phyloP scores from a whole-genome alignment of 2,329 filamentous ascomycete species.

The Calonectria crousiana region DNA sequence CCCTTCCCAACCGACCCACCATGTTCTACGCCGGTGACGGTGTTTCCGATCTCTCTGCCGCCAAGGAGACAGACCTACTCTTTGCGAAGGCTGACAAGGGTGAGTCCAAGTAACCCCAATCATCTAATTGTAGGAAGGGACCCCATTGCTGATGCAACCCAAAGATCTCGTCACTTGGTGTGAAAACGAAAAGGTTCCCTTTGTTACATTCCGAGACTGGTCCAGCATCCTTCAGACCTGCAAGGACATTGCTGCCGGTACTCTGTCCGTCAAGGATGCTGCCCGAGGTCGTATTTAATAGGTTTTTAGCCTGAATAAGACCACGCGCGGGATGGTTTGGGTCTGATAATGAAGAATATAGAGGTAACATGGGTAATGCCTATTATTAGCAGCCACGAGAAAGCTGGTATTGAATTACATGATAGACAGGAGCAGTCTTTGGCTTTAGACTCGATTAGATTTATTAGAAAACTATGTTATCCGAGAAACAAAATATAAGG shows the following conservation, averaged over 20 bases:
- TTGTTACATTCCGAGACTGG: constrained; percentile 90
- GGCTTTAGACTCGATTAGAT: constrained; percentile 28
- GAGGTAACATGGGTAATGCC: not conserved
- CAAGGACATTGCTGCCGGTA: constrained; percentile 81
- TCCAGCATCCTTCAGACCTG: constrained; percentile 80
- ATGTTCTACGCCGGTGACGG: constrained; percentile 97
- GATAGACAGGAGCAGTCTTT: constrained; percentile 26
- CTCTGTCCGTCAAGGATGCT: constrained; percentile 77
- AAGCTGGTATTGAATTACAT: constrained; percentile 31
- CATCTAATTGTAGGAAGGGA: not conserved
- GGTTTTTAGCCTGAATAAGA: not conserved
- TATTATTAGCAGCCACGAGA: constrained; percentile 10
- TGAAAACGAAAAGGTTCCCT: constrained; percentile 85
- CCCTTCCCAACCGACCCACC: constrained; percentile 80
- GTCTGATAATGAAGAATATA: constrained; percentile 6
- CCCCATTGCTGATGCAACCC: constrained; percentile 14
- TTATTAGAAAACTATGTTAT: constrained; percentile 17
- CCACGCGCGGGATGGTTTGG: not conserved
- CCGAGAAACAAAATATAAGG: not conserved
- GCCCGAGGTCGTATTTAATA: constrained; percentile 62
- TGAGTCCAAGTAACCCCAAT: constrained; percentile 53
- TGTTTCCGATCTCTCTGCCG: constrained; percentile 91
- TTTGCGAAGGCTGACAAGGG: constrained; percentile 94
- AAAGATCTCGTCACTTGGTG: constrained; percentile 89
- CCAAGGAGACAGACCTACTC: constrained; percentile 90